Evolutionary conservation across 2,329 filamentous ascomycete genomes (phyloP).

Genomic region (Trichoderma afroharzianum): DNA sequence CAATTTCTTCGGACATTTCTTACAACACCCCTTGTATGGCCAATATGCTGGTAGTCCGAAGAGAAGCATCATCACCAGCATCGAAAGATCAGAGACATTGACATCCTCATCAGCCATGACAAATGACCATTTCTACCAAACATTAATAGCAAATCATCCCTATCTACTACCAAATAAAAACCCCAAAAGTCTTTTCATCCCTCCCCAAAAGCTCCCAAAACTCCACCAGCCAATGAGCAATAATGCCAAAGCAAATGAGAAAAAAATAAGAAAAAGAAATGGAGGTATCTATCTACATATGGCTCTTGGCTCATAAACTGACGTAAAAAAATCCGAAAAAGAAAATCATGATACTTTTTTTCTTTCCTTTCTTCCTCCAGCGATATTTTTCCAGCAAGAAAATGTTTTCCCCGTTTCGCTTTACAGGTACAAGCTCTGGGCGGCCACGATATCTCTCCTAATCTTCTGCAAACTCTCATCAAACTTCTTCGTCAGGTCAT

Average conservation of each 20-base stretch:
- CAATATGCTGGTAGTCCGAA: not conserved
- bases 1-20: not conserved
- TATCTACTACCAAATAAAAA: not conserved
- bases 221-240: slow-evolving; percentile 7
- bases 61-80: not conserved
- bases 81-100: not conserved
- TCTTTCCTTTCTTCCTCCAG: not conserved
- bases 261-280: not conserved
- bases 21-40: not conserved
- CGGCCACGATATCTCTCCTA: slow-evolving; percentile 87
- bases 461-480: slow-evolving; percentile 82
- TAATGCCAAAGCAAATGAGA: slow-evolving; percentile 3
- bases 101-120: not conserved
- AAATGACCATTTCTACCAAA: not conserved
- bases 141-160: not conserved
- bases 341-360: not conserved
- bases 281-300: slow-evolving; percentile 13
- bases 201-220: not conserved
- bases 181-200: not conserved
- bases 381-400: not conserved
- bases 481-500: slow-evolving; percentile 89
- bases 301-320: not conserved
- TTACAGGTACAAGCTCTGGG: slow-evolving; percentile 85
- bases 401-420: not conserved
- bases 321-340: not conserved